Evolutionary conservation across 768 basidiomycete genomes (phyloP), one percentile per base, ranked within the genome.

Genomic region (Xerocomellus intermedius): DNA sequence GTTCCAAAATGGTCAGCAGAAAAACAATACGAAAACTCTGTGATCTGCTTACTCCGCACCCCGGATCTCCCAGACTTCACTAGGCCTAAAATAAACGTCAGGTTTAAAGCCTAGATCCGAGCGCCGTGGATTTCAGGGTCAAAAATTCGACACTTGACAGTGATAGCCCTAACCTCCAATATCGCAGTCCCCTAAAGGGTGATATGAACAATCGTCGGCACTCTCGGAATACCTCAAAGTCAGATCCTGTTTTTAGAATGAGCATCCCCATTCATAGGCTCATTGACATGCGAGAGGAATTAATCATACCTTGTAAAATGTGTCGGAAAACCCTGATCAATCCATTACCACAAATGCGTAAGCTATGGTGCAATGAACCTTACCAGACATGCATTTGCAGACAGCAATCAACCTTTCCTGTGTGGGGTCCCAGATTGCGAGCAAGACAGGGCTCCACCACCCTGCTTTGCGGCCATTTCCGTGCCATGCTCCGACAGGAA

Each of bases 401-500:
- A 94, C 79, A 2, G 89, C 93, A 42, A 91, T 84, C 51, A 85
- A 73, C 52, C 73, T 79, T 28, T 83, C 87, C 9, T 73, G 75
- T 54, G 79, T 75, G 21, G 82, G 73, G 64, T 94, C 85, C 80
- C 87, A 86, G 38, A 87, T 72, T 14, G 85, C 92, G 42, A 95
- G 77, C 6, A 97, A 75, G 61, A 96, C 82, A 2, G 94, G 94
- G 59, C 87, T 90, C 90, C 91, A 97, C 94, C 94, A 96, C 44
- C 82, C 80, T 16, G 85, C 86, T 73, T 96, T 97, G 35, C 93
- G 75, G 32, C 94, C 94, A 66, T 86, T 89, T 44, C 93, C 94
- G 73, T 93, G 84, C 90, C 91, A 95, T 42, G 91, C 94, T 45
- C 84, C 87, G 49, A 89, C 75, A 28, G 88, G 87, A 30, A 88